Evolutionary conservation across 805 yeast genomes (phyloP).

Genomic region (Saturnispora diversa): DNA sequence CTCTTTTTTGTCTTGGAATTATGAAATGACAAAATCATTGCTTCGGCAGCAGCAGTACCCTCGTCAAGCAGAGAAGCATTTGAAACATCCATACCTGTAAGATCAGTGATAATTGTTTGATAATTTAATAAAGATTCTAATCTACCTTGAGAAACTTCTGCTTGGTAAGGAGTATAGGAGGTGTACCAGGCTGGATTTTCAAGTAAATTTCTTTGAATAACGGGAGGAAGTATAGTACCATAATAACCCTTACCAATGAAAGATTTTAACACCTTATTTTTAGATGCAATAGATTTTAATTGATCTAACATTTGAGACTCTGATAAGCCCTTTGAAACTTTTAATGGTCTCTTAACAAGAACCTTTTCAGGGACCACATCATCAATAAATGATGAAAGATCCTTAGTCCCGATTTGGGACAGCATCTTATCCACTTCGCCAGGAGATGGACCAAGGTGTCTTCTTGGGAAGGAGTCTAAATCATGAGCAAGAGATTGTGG

Average conservation of each 20-base stretch:
- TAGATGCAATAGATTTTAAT: slow-evolving; percentile 57
- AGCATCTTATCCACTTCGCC: slow-evolving; percentile 61
- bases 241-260: slow-evolving; percentile 93
- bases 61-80: slow-evolving; percentile 94
- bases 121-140: slow-evolving; percentile 82
- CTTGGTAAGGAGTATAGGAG: slow-evolving; percentile 96
- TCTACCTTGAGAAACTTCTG: slow-evolving; percentile 96
- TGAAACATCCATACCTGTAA: slow-evolving; percentile 91
- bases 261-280: slow-evolving; percentile 65
- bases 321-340: slow-evolving; percentile 61
- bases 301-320: slow-evolving; percentile 75
- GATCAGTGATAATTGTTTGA: slow-evolving; percentile 84
- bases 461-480: slow-evolving; percentile 78
- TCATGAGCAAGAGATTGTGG: slow-evolving; percentile 27
- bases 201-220: slow-evolving; percentile 82
- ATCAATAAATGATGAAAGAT: slow-evolving; percentile 61
- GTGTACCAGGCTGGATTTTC: slow-evolving; percentile 99
- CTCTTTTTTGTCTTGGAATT: slow-evolving; percentile 56
- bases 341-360: slow-evolving; percentile 56
- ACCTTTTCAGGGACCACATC: slow-evolving; percentile 74
- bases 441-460: slow-evolving; percentile 83
- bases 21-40: slow-evolving; percentile 78
- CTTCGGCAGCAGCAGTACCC: slow-evolving; percentile 97
- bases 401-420: slow-evolving; percentile 49
- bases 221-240: slow-evolving; percentile 84